Base-by-base conservation (phyloP, 257 asterid genomes). In the Solanum boliviense region DNA sequence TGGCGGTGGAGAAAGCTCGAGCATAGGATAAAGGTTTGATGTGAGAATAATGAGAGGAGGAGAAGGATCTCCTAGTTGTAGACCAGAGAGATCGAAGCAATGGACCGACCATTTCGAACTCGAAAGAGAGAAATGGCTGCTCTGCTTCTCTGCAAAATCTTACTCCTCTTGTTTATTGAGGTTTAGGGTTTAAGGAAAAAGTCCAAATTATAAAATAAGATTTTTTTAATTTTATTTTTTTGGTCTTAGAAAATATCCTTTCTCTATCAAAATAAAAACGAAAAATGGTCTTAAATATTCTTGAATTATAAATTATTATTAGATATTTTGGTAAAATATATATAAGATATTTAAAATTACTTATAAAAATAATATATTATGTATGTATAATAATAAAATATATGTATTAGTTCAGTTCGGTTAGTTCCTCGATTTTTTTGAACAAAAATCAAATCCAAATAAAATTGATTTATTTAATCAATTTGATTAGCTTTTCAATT, bases 11-110 rank as follows among this genome's bases (percentile, higher is more conserved):
- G 86, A 93, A 95, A 70, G 89, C 29, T 88, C 91, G 92, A 41
- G 94, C 84, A 34, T 89, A 87, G 31, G 68, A 38, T 34, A 73
- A 87, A 86, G 91, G 88, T 60, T 89, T 93, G 62, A 86, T 89
- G 27, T 73, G 82, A 35, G 88, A 88, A 83, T 39, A 39, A 75
- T 92, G 87, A 35, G 72, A 41, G 68, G 89, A 41, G 68, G 88
- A 56, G 56, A 81, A 27, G 83, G 92, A 75, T 60, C 87, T 92
- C 36, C 94, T 86, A 85, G 91, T 89, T 86, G 93, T 79, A 83
- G 95, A 95, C 90, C 91, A 89, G 83, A 95, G 92, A 44, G 95
- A 93, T 39, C 96, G 93, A 90, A 94, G 92, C 70, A 95, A 92
- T 31, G 93, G 94, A 46, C 93, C 93, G 86, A 91, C 95, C 98